phyloP scores from a whole-genome alignment of 805 yeast species.

The Citeromyces nyonsensis region DNA sequence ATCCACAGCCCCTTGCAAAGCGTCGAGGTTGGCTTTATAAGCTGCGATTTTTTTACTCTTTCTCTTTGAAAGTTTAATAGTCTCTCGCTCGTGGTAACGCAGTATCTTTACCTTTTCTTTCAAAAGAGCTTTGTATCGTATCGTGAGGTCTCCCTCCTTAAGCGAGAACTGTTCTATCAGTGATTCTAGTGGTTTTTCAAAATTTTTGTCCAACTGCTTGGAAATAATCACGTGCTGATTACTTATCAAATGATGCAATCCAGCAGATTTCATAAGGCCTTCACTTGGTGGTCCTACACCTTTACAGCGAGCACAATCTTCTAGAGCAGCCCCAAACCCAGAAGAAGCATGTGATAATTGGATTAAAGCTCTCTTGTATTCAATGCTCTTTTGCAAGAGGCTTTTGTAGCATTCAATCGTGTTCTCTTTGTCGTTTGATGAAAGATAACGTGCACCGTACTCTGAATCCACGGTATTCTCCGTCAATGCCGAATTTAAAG shows the following conservation, averaged over 20 bases:
- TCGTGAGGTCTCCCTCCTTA: constrained; percentile 30
- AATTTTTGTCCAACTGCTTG: constrained; percentile 32
- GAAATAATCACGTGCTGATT: constrained; percentile 67
- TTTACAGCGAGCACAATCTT: constrained; percentile 42
- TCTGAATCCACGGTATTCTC: constrained; percentile 1
- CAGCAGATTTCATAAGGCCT: constrained; percentile 58
- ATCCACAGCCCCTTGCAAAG: constrained; percentile 61
- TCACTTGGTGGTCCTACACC: constrained; percentile 47
- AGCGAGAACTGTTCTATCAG: constrained; percentile 27
- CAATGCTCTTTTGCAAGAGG: constrained; percentile 27
- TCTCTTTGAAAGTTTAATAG: constrained; percentile 38
- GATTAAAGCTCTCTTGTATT: constrained; percentile 28
- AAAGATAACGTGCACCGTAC: constrained; percentile 1
- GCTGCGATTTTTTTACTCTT: constrained; percentile 50
- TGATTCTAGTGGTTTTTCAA: constrained; percentile 34
- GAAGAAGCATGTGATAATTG: constrained; percentile 44
- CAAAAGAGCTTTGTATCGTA: constrained; percentile 34
- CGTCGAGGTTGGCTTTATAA: constrained; percentile 51
- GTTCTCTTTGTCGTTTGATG: constrained; percentile 7
- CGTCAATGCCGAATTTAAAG: background rate
- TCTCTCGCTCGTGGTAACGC: constrained; percentile 45
- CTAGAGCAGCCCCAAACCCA: constrained; percentile 58
- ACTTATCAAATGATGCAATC: constrained; percentile 60
- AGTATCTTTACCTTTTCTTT: constrained; percentile 34
- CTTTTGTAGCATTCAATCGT: constrained; percentile 32